Percentiles rank a stretch among this genome's conserved stretches.
Evolutionary conservation across 2,329 filamentous ascomycete genomes (phyloP).

Genomic region (Podosphaera aphanis): DNA sequence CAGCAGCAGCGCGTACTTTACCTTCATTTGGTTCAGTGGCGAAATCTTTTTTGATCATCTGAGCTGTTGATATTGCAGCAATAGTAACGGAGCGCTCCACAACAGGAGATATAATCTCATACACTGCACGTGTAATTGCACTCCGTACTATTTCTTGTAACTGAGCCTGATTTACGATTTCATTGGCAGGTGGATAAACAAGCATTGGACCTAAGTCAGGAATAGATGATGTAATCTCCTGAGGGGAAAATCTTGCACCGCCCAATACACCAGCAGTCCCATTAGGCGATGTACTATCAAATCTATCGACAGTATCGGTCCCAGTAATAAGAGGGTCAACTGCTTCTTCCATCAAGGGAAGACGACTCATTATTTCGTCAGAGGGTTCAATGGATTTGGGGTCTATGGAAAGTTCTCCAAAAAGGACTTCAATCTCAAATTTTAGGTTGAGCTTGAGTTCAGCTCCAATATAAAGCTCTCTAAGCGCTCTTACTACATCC

Average conservation of each 20-base stretch:
- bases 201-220: slow-evolving; percentile 65
- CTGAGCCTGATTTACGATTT: slow-evolving; percentile 47
- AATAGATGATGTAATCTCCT: slow-evolving; percentile 54
- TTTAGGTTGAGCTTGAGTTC: slow-evolving; percentile 93
- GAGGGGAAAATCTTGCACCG: slow-evolving; percentile 50
- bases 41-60: slow-evolving; percentile 92
- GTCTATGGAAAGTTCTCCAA: slow-evolving; percentile 76
- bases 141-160: slow-evolving; percentile 57
- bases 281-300: slow-evolving; percentile 62
- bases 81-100: slow-evolving; percentile 96
- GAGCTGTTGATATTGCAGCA: slow-evolving; percentile 83
- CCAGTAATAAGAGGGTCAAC: slow-evolving; percentile 23
- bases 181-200: slow-evolving; percentile 58
- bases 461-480: slow-evolving; percentile 81
- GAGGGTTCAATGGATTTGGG: slow-evolving; percentile 80
- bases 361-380: slow-evolving; percentile 59
- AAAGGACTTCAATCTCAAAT: slow-evolving; percentile 95
- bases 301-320: slow-evolving; percentile 51
- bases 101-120: slow-evolving; percentile 91
- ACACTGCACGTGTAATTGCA: slow-evolving; percentile 71
- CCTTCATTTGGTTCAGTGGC: slow-evolving; percentile 79
- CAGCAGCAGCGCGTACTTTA: slow-evolving; percentile 61
- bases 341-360: slow-evolving; percentile 35
- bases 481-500: slow-evolving; percentile 77
- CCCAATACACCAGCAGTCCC: slow-evolving; percentile 44